phyloP scores from a whole-genome alignment of 495 filamentous ascomycete species.

The Copromyces sp. region DNA sequence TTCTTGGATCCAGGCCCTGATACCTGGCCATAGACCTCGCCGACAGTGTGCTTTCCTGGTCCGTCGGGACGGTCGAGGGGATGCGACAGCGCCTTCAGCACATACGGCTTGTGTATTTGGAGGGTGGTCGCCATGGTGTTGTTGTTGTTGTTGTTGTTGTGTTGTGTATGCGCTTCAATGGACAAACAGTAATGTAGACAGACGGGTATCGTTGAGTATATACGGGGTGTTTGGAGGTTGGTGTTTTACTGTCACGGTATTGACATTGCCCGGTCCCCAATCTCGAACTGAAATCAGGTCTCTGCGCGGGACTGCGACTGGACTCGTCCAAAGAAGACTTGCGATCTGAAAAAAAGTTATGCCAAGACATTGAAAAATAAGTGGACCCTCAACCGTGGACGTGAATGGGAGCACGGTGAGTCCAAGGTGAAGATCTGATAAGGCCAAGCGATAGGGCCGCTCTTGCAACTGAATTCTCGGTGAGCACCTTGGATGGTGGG shows the following conservation, averaged over 20 bases:
- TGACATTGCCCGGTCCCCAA: conserved; percentile 4
- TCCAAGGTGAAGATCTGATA: not conserved
- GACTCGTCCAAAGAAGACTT: not conserved
- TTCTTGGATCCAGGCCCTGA: conserved; percentile 57
- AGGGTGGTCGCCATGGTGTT: conserved; percentile 41
- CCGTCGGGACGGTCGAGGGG: conserved; percentile 47
- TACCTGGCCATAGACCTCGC: conserved; percentile 55
- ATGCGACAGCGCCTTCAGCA: conserved; percentile 55
- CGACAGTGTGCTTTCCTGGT: conserved; percentile 47
- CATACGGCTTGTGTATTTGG: conserved; percentile 46
- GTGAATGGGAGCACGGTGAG: not conserved
- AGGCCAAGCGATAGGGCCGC: not conserved
- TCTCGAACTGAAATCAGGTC: not conserved
- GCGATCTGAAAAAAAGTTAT: conserved; percentile 17
- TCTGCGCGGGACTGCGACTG: not conserved
- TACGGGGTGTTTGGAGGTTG: not conserved
- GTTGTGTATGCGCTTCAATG: not conserved
- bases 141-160: not conserved
- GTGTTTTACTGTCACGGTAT: not conserved
- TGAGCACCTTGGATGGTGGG: not conserved
- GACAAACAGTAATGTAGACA: not conserved
- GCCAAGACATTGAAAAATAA: conserved; percentile 11
- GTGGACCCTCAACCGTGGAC: conserved; percentile 6
- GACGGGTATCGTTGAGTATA: not conserved
- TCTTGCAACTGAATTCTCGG: not conserved